Percentiles rank a stretch among this genome's conserved stretches.
These are phyloP conservation scores for Cordyceps javanica DNA, from an alignment of 2,329 filamentous ascomycete species.

Conservation along the genomic window DNA sequence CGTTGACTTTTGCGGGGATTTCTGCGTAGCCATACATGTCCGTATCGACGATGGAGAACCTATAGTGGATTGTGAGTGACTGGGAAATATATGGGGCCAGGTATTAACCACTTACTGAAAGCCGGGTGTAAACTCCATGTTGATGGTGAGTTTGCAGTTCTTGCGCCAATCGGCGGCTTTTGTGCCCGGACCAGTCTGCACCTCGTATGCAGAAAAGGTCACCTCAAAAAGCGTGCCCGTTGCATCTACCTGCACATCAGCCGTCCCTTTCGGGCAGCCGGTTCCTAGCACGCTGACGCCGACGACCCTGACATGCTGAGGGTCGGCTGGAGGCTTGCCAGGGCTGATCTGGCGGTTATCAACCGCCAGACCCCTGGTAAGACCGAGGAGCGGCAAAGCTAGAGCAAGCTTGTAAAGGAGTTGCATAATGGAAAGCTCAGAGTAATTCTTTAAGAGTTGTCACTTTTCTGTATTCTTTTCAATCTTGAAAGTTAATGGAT, in stretches of 20 bases:
- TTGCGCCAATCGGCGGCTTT: slow-evolving; percentile 20
- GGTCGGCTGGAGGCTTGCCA: no score
- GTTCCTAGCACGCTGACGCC: slow-evolving; percentile 20
- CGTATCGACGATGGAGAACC: slow-evolving; percentile 21
- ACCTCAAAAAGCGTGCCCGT: slow-evolving; percentile 21
- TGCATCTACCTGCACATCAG: slow-evolving; percentile 21
- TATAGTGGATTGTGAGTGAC: slow-evolving; percentile 2
- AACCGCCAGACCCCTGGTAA: no score
- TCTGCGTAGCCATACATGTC: slow-evolving; percentile 23
- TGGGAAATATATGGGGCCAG: background rate
- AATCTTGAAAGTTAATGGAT: no score
- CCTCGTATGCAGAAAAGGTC: slow-evolving; percentile 21
- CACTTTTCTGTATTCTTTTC: no score
- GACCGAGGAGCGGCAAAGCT: no score
- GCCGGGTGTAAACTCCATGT: slow-evolving; percentile 20
- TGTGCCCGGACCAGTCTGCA: slow-evolving; percentile 20
- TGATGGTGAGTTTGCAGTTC: slow-evolving; percentile 24
- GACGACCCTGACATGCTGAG: slow-evolving; percentile 12
- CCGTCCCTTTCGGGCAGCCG: slow-evolving; percentile 21
- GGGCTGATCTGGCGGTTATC: no score
- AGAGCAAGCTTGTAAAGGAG: no score
- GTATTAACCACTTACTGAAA: slow-evolving; percentile 17
- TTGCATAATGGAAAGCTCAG: no score
- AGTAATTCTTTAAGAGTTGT: no score
- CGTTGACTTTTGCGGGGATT: slow-evolving; percentile 18